Base-by-base conservation (phyloP, 805 yeast species). In the Wickerhamomyces bisporus region DNA sequence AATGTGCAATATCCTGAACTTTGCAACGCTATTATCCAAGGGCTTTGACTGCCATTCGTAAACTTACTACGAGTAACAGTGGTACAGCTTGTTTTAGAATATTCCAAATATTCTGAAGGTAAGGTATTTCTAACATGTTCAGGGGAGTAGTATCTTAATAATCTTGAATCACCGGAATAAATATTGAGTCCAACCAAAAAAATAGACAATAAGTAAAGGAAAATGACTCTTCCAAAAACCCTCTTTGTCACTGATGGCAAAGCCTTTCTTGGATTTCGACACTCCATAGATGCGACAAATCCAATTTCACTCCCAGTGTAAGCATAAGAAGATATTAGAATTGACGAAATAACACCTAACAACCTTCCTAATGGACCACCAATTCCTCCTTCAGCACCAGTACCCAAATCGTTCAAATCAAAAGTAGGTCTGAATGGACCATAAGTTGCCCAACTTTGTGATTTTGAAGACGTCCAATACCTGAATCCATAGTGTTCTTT, bases 261-360 rank as follows among this genome's bases (percentile, higher is more conserved):
- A 0, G 91, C 79, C 43, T 71, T 76, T 46, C 93, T 66, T 5
- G 95, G 95, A 47, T 83, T 80, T 43, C 80, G 68, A n/a, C 89
- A 84, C 57, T 86, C 95, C 57, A 89, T 85, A 6, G 91, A 87
- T 3, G 93, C 91, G 38, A 85, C 76, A 45, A 85, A 78, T 11
- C 86, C 89, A 56, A 81, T 78, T 48, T 86, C 95, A 1, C 88
- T 82, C 0, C 95, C 95, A 34, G 83, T 77, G 52, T 80, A 86
- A 0, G 94, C 83, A 57, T 81, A 86, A 0, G 86, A 68, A 0
- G 88, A 79, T 16, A 79, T 75, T 33, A 78, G 60, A 8, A 79
- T 62, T 1, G 87, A 86, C 1, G 78, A 72, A 26, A 81, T 39
- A 8, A 83, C 57, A 6, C 84, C 76, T 32, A 81, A 60, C 36